These are phyloP conservation scores for Chlamydomonas schloesseri DNA, from an alignment of 139 green algal genomes.

Conservation along the genomic window DNA sequence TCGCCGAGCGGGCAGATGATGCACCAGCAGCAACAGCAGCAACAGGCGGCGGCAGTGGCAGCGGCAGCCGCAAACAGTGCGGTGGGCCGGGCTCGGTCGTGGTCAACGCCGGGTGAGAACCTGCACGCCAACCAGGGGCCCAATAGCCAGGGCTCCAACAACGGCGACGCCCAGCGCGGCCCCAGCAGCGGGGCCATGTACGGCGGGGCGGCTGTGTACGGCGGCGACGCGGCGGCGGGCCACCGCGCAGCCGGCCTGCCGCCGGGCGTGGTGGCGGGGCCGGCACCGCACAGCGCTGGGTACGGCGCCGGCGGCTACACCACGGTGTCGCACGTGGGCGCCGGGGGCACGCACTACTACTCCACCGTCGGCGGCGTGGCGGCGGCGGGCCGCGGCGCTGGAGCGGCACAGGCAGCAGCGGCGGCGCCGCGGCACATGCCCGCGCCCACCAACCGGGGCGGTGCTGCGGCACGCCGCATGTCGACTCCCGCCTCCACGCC, in stretches of 20 bases:
- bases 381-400: neutral
- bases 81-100: neutral
- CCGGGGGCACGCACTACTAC: too few species aligned
- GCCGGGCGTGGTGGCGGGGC: neutral
- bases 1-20: too few species aligned
- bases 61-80: neutral
- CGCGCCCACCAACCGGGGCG: constrained; percentile 23
- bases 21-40: too few species aligned
- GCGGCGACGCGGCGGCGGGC: too few species aligned
- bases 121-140: neutral
- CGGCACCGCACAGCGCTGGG: too few species aligned
- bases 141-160: neutral
- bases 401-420: neutral
- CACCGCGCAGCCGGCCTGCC: neutral
- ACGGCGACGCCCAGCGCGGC: neutral
- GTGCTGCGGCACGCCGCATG: neutral
- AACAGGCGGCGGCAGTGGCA: neutral
- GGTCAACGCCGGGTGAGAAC: neutral
- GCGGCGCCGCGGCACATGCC: constrained; percentile 29
- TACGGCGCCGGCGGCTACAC: too few species aligned
- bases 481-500: neutral
- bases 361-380: too few species aligned
- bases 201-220: too few species aligned
- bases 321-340: too few species aligned
- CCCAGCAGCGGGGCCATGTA: too few species aligned